phyloP scores from a whole-genome alignment of 805 yeast species.

The Saturnispora galanensis region DNA sequence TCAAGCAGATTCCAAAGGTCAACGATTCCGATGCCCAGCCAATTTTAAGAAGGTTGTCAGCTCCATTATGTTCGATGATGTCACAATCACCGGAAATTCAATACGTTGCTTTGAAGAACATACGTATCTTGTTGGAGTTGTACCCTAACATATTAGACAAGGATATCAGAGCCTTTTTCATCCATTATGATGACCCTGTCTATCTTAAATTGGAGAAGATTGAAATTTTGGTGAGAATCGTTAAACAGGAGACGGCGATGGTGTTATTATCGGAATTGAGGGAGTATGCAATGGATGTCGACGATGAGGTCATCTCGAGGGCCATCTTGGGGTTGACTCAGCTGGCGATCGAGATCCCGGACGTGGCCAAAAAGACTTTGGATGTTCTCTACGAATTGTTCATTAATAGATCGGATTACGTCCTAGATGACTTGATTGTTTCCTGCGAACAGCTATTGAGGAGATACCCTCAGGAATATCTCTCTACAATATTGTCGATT shows the following conservation, averaged over 20 bases:
- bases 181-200: conserved; percentile 77
- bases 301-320: conserved; percentile 61
- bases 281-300: conserved; percentile 81
- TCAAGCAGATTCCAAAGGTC: conserved; percentile 53
- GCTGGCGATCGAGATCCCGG: conserved; percentile 54
- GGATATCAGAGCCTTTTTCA: conserved; percentile 82
- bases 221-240: conserved; percentile 63
- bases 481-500: conserved; percentile 46
- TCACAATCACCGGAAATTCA: conserved; percentile 92
- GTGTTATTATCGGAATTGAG: conserved; percentile 59
- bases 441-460: conserved; percentile 59
- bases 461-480: conserved; percentile 47
- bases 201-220: conserved; percentile 69
- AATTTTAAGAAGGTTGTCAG: conserved; percentile 60
- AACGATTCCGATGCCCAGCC: conserved; percentile 28
- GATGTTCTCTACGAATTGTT: conserved; percentile 51
- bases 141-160: conserved; percentile 70
- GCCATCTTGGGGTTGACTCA: conserved; percentile 63
- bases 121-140: conserved; percentile 79
- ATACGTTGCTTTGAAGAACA: conserved; percentile 85
- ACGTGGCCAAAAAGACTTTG: conserved; percentile 45
- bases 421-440: conserved; percentile 48
- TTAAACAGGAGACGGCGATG: conserved; percentile 48
- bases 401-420: conserved; percentile 53
- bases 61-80: conserved; percentile 80